Conservation (phyloP, 768 basidiomycete species). For the Pulveroboletus frians region DNA sequence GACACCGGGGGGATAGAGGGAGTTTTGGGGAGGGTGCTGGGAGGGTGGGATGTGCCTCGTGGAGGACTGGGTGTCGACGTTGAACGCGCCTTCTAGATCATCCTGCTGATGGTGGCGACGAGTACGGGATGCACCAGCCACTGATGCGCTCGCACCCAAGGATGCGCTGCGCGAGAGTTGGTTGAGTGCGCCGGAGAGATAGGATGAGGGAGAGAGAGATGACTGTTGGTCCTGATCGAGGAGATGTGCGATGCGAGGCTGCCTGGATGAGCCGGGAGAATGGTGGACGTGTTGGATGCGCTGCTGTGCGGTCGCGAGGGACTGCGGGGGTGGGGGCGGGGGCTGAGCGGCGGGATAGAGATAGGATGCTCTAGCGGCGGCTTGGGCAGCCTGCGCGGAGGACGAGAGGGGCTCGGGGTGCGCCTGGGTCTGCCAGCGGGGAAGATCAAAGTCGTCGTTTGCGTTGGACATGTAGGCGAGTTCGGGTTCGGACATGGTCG, state of each 20-base stretch:
- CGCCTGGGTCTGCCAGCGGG: conserved; percentile 49
- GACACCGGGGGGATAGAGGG: conserved; percentile 56
- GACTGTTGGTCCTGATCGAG: conserved; percentile 58
- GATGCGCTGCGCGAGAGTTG: conserved; percentile 67
- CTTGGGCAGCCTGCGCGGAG: conserved; percentile 55
- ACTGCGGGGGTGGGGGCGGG: conserved; percentile 47
- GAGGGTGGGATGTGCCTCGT: conserved; percentile 26
- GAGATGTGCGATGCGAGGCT: conserved; percentile 61
- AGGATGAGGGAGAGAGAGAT: conserved; percentile 40
- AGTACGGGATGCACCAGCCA: conserved; percentile 38
- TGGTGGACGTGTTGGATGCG: conserved; percentile 51
- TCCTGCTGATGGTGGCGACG: conserved; percentile 68
- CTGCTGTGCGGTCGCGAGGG: conserved; percentile 36
- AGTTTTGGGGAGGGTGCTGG: conserved; percentile 37
- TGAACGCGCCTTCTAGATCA: conserved; percentile 56
- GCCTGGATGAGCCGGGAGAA: conserved; percentile 40
- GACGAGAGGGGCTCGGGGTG: conserved; percentile 46
- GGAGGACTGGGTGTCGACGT: conserved; percentile 29
- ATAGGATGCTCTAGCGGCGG: conserved; percentile 47
- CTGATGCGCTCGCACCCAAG: conserved; percentile 44
- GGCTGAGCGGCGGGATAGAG: conserved; percentile 39
- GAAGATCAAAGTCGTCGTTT: conserved; percentile 78
- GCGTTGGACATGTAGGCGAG: conserved; percentile 68
- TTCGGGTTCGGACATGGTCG: conserved; percentile 68
- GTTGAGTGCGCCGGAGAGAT: conserved; percentile 46